Percentiles rank a stretch among this genome's conserved stretches.
phyloP scores from a whole-genome alignment of 2,329 filamentous ascomycete species.

The Zymoseptoria tritici region DNA sequence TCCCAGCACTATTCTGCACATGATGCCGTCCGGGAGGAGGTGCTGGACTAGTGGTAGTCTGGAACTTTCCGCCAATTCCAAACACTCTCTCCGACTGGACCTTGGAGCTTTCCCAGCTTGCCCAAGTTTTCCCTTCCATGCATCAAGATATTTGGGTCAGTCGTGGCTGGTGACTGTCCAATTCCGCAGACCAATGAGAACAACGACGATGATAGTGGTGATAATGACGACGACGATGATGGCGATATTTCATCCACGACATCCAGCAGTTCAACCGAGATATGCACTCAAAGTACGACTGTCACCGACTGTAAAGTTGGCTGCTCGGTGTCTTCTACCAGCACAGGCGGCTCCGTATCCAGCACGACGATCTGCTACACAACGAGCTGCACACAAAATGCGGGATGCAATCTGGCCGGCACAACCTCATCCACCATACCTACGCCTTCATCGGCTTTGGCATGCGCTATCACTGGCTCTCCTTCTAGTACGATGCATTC shows the following conservation, averaged over 20 bases:
- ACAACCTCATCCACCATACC: slow-evolving; percentile 3
- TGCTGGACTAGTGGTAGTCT: slow-evolving; percentile 4
- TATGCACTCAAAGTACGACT: slow-evolving; percentile 6
- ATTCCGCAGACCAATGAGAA: slow-evolving; percentile 3
- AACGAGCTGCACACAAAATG: slow-evolving; percentile 2
- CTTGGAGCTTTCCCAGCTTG: slow-evolving; percentile 5
- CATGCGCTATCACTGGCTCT: not conserved
- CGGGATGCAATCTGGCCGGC: slow-evolving; percentile 2
- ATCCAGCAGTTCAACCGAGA: not conserved
- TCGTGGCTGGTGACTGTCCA: slow-evolving; percentile 7
- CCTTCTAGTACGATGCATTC: slow-evolving; percentile 4
- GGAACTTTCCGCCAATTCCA: slow-evolving; percentile 7
- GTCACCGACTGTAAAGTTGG: slow-evolving; percentile 7
- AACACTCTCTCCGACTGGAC: slow-evolving; percentile 3
- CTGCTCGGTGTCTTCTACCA: slow-evolving; percentile 6
- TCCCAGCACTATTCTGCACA: slow-evolving; percentile 5
- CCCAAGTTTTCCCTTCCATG: slow-evolving; percentile 8
- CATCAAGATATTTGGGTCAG: slow-evolving; percentile 7
- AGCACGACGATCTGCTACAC: slow-evolving; percentile 8
- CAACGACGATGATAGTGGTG: not conserved
- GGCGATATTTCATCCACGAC: not conserved
- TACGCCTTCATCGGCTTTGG: slow-evolving; percentile 2
- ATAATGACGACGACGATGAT: not conserved
- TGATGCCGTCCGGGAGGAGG: slow-evolving; percentile 1
- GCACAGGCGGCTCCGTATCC: slow-evolving; percentile 1